phyloP scores from a whole-genome alignment of 148 eudicot species.

The Rhododendron henanense region DNA sequence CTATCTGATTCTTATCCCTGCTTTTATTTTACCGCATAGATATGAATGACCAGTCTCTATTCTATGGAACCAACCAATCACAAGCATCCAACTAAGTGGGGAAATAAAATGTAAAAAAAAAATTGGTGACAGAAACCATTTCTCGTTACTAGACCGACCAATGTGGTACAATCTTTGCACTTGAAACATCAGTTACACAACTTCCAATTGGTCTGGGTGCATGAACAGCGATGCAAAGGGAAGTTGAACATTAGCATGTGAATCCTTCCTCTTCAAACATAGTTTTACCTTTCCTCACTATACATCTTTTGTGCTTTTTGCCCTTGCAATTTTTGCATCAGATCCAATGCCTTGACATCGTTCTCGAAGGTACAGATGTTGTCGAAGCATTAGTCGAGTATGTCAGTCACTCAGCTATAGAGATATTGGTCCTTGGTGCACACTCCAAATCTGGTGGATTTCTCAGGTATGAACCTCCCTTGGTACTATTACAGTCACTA shows the following conservation, averaged over 20 bases:
- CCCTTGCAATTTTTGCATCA: conserved; percentile 16
- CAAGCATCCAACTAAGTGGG: neutral
- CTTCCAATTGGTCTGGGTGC: neutral
- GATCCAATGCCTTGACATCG: conserved; percentile 65
- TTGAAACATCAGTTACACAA: neutral
- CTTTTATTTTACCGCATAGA: neutral
- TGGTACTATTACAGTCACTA: neutral
- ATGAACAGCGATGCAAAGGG: neutral
- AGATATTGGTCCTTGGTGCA: conserved; percentile 65
- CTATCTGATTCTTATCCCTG: neutral
- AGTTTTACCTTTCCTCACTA: neutral
- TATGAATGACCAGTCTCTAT: neutral
- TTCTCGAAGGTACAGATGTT: conserved; percentile 73
- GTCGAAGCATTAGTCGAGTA: conserved; percentile 57
- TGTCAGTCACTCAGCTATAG: conserved; percentile 56
- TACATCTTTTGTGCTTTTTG: neutral
- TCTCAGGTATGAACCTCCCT: conserved; percentile 38
- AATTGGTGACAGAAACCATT: neutral
- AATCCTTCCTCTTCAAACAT: neutral
- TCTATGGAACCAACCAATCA: neutral
- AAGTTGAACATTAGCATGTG: neutral
- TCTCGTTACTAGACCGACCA: neutral
- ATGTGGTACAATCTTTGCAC: neutral
- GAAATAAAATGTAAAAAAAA: neutral
- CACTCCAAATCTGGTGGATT: conserved; percentile 45